phyloP scores from a whole-genome alignment of 2,329 filamentous ascomycete species.

The Trichoderma brevicompactum region DNA sequence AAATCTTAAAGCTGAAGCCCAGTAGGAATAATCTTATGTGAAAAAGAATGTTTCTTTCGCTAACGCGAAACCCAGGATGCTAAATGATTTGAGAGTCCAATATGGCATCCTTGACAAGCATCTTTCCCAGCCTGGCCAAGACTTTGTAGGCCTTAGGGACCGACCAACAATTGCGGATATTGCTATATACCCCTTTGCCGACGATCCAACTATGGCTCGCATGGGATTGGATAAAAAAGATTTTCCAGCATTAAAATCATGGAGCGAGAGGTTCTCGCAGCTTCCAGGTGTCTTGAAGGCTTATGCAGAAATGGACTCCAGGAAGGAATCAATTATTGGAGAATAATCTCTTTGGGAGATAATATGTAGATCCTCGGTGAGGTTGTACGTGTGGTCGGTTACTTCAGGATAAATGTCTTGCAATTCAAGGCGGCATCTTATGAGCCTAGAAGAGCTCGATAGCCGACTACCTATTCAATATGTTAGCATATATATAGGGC shows the following conservation, averaged over 20 bases:
- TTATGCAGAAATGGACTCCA: conserved; percentile 24
- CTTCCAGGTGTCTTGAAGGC: conserved; percentile 26
- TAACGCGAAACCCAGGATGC: background rate
- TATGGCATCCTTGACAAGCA: conserved; percentile 21
- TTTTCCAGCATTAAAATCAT: conserved; percentile 27
- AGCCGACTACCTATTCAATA: background rate
- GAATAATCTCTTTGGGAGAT: background rate
- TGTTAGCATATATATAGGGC: background rate
- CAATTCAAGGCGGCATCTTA: background rate
- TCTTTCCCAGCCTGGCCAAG: conserved; percentile 28
- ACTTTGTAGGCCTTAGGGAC: conserved; percentile 26
- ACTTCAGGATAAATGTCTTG: background rate
- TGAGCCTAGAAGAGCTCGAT: background rate
- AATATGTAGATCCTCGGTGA: background rate
- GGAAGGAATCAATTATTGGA: conserved; percentile 6
- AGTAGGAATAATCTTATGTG: background rate
- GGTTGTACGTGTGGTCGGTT: background rate
- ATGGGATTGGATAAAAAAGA: conserved; percentile 24
- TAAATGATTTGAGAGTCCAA: conserved; percentile 13
- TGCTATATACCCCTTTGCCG: conserved; percentile 28
- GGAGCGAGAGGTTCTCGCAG: conserved; percentile 26
- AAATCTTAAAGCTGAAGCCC: conserved; percentile 19
- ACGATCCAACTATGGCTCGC: conserved; percentile 25
- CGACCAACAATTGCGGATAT: conserved; percentile 30
- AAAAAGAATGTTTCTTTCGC: background rate